Percentiles rank a stretch among this genome's conserved stretches.
These are phyloP conservation scores for Neurospora sp. DNA, from an alignment of 495 filamentous ascomycete genomes.

Conservation along the genomic window DNA sequence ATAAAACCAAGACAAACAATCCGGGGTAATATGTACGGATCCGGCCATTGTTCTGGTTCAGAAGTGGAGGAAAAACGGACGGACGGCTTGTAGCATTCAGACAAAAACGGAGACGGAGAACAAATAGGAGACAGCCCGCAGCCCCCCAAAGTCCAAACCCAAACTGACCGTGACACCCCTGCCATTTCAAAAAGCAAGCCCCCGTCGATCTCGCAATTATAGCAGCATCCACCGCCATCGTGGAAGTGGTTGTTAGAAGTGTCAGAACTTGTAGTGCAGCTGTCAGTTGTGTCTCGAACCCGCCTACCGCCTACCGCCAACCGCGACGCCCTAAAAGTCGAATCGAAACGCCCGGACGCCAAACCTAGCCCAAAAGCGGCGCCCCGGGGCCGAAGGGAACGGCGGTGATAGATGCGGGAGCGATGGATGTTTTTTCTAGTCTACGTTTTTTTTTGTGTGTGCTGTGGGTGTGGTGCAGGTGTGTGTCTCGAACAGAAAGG, in stretches of 20 bases:
- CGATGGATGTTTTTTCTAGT: neutral
- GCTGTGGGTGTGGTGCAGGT: neutral
- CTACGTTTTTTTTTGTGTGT: neutral
- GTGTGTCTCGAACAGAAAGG: neutral
- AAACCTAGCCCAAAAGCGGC: neutral
- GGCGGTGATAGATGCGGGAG: neutral
- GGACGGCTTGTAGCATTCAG: neutral
- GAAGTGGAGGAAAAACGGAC: neutral
- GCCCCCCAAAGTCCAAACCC: neutral
- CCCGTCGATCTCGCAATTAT: neutral
- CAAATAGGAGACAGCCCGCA: neutral
- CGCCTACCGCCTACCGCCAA: neutral
- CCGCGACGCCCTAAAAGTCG: neutral
- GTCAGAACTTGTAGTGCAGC: neutral
- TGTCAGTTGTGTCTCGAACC: neutral
- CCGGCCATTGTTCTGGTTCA: neutral
- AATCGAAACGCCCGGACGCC: neutral
- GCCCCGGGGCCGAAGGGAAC: neutral
- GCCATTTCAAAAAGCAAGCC: neutral
- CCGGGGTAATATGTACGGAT: neutral
- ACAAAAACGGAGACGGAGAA: neutral
- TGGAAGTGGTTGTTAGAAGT: neutral
- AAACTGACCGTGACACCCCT: neutral
- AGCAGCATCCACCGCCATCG: neutral
- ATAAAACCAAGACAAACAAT: neutral